These are phyloP conservation scores for Sporothrix variecibatus DNA, from an alignment of 2,329 filamentous ascomycete genomes.

Conservation along the genomic window DNA sequence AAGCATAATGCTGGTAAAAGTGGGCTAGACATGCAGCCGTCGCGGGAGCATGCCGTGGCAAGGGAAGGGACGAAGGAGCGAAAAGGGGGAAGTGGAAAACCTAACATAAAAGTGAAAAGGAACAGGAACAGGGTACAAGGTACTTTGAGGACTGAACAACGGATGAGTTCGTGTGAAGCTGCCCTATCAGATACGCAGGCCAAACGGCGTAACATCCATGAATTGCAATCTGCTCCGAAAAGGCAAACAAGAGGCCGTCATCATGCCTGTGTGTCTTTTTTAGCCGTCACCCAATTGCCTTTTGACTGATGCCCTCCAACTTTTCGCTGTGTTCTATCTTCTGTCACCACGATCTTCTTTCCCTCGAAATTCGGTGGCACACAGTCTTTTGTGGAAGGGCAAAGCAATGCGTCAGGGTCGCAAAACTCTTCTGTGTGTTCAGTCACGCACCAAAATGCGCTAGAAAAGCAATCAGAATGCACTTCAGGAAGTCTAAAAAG, in stretches of 20 bases:
- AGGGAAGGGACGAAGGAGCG: not conserved
- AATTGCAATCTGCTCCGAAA: constrained; percentile 8
- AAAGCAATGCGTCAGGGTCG: not conserved
- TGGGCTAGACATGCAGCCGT: constrained; percentile 1
- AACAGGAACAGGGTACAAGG: not conserved
- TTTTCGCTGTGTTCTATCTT: no score
- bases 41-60: constrained; percentile 17
- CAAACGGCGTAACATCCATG: not conserved
- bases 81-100: not conserved
- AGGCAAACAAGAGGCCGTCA: not conserved
- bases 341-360: not conserved
- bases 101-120: no score
- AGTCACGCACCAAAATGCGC: not conserved
- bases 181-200: constrained; percentile 4
- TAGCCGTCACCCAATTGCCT: not conserved
- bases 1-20: constrained; percentile 14
- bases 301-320: not conserved
- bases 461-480: not conserved
- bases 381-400: not conserved
- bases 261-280: not conserved
- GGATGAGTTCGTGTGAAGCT: not conserved
- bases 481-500: not conserved
- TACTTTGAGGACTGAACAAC: not conserved
- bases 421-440: not conserved
- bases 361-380: not conserved